Conservation (phyloP, 2,329 filamentous ascomycete genomes). For the Cercospora zeae-maydis region DNA sequence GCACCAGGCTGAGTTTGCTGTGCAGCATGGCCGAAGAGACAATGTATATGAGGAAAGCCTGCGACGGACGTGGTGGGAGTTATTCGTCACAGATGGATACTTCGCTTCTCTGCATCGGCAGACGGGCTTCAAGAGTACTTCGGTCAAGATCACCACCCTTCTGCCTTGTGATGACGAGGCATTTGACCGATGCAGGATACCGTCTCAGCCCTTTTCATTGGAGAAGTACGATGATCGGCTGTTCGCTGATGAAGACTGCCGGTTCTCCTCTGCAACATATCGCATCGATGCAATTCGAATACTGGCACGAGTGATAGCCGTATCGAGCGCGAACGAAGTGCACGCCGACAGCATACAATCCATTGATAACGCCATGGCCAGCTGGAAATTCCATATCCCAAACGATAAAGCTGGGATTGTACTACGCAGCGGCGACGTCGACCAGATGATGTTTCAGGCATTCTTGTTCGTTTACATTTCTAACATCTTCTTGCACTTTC, state of each 20-base stretch:
- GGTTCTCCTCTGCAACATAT: slow-evolving; percentile 82
- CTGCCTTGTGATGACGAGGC: slow-evolving; percentile 82
- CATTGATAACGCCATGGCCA: slow-evolving; percentile 61
- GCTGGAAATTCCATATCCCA: slow-evolving; percentile 79
- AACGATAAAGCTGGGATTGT: slow-evolving; percentile 66
- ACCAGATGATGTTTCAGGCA: slow-evolving; percentile 90
- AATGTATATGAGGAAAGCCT: slow-evolving; percentile 75
- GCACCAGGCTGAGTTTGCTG: slow-evolving; percentile 65
- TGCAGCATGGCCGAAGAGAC: slow-evolving; percentile 60
- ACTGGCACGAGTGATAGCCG: slow-evolving; percentile 67
- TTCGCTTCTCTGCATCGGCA: slow-evolving; percentile 73
- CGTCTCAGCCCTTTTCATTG: slow-evolving; percentile 57
- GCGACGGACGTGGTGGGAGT: slow-evolving; percentile 86
- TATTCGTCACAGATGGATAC: slow-evolving; percentile 79
- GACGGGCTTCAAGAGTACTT: slow-evolving; percentile 66
- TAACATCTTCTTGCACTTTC: slow-evolving; percentile 73
- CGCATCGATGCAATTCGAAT: slow-evolving; percentile 78
- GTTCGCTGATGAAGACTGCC: slow-evolving; percentile 66
- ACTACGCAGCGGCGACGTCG: slow-evolving; percentile 65
- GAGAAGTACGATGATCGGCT: slow-evolving; percentile 73
- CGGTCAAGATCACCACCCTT: slow-evolving; percentile 63
- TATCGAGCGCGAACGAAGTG: slow-evolving; percentile 34
- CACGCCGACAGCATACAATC: slow-evolving; percentile 47
- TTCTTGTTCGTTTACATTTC: slow-evolving; percentile 68
- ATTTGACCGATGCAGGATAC: slow-evolving; percentile 49